Conservation (phyloP, 202 grass and related monocot species). For the Schoenoplectus tabernaemontani region DNA sequence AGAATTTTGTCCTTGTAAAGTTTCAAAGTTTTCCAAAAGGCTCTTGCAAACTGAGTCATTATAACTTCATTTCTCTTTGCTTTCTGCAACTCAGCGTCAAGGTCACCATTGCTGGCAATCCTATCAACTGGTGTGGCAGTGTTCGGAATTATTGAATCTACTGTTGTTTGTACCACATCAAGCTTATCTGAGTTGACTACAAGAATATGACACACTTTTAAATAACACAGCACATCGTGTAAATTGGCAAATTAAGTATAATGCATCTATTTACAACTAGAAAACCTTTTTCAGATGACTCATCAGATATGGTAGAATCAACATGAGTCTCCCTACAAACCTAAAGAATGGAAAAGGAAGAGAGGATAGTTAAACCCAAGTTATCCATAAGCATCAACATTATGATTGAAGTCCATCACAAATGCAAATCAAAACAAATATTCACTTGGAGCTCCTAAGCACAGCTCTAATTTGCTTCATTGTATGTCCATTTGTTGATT, state of each 20-base stretch:
- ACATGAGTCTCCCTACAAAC: conserved; percentile 30
- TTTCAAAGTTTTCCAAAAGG: conserved; percentile 59
- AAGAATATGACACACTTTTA: conserved; percentile 12
- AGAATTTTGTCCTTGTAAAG: conserved; percentile 67
- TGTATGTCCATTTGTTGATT: background rate
- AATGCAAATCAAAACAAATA: background rate
- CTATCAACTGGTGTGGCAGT: background rate
- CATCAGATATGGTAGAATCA: conserved; percentile 16
- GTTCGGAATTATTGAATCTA: conserved; percentile 15
- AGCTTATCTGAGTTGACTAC: conserved; percentile 15
- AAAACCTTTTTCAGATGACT: conserved; percentile 53
- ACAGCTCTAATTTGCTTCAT: background rate
- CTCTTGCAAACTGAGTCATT: conserved; percentile 60
- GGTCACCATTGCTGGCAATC: background rate
- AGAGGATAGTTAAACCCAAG: background rate
- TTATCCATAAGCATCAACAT: background rate
- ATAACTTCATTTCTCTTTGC: conserved; percentile 59
- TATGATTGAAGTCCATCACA: background rate
- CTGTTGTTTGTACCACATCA: conserved; percentile 14
- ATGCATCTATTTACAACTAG: background rate
- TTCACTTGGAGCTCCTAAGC: background rate
- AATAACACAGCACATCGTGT: background rate
- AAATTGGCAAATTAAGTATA: background rate
- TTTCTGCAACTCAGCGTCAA: conserved; percentile 41
- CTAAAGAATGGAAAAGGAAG: conserved; percentile 31